A percentile compares a stretch with the other conserved stretches of the same genome.
phyloP scores from a whole-genome alignment of 179 eudicot species.

The Beta corolliflora region DNA sequence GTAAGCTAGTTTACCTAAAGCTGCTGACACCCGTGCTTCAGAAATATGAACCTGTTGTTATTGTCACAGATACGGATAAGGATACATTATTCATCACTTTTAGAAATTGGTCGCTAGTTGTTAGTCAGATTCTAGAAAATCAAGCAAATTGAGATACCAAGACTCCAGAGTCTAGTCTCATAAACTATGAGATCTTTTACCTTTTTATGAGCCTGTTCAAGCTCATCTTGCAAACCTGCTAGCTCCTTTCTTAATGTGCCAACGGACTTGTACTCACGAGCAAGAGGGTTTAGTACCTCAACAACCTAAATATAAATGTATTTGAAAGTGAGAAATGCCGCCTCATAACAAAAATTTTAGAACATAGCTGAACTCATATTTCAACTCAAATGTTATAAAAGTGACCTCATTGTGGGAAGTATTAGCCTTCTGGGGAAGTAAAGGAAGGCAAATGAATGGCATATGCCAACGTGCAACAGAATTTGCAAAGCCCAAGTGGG shows the following conservation, averaged over 20 bases:
- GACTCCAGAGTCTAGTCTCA: not conserved
- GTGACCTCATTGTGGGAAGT: not conserved
- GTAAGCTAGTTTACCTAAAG: conserved; percentile 89
- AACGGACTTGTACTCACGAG: conserved; percentile 83
- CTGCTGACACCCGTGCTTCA: conserved; percentile 85
- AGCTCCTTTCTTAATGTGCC: conserved; percentile 85
- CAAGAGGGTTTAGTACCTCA: conserved; percentile 86
- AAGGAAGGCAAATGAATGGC: not conserved
- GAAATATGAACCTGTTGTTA: conserved; percentile 85
- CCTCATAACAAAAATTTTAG: not conserved
- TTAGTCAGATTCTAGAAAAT: not conserved
- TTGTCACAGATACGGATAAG: conserved; percentile 1
- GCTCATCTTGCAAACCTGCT: conserved; percentile 77
- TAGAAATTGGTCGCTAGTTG: not conserved
- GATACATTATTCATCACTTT: not conserved
- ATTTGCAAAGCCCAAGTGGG: too few relatives aligned
- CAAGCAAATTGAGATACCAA: not conserved
- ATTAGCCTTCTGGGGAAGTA: not conserved
- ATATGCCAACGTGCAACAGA: not conserved
- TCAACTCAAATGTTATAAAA: not conserved
- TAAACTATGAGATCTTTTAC: conserved; percentile 29
- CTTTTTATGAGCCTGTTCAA: conserved; percentile 76
- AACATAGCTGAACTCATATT: not conserved
- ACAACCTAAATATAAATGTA: conserved; percentile 59
- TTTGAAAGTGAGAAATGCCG: conserved; percentile 23